phyloP scores from a whole-genome alignment of 148 eudicot species.

The Tetragonia tetragonoides region DNA sequence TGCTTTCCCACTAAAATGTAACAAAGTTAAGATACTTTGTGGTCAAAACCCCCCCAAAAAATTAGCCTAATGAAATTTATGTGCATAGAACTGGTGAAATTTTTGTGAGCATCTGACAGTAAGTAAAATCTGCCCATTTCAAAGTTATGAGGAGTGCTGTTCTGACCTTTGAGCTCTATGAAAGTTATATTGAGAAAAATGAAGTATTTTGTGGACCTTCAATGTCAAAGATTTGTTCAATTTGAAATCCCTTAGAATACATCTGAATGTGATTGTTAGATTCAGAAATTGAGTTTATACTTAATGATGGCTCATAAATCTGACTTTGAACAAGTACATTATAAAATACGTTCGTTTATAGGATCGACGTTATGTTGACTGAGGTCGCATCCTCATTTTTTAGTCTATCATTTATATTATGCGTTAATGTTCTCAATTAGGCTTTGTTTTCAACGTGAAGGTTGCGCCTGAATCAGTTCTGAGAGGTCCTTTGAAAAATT shows the following conservation, averaged over 20 bases:
- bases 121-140: background rate
- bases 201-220: background rate
- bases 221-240: background rate
- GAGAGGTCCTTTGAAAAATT: conserved; percentile 68
- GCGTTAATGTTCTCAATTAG: conserved; percentile 11
- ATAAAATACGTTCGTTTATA: background rate
- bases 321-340: background rate
- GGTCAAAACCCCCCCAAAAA: background rate
- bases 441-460: conserved; percentile 39
- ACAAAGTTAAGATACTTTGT: too few relatives aligned
- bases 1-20: too few relatives aligned
- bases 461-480: conserved; percentile 74
- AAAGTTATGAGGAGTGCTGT: background rate
- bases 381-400: background rate
- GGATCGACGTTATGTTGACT: background rate
- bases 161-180: too few relatives aligned
- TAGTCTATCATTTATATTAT: conserved; percentile 8
- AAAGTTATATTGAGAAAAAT: background rate
- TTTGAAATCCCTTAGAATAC: background rate
- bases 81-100: background rate
- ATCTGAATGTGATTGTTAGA: background rate
- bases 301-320: background rate
- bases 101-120: background rate
- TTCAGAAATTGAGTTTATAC: background rate
- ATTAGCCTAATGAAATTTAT: background rate